Evolutionary conservation across 208 protist genomes (phyloP).

Genomic region (Naegleria gruberi): DNA sequence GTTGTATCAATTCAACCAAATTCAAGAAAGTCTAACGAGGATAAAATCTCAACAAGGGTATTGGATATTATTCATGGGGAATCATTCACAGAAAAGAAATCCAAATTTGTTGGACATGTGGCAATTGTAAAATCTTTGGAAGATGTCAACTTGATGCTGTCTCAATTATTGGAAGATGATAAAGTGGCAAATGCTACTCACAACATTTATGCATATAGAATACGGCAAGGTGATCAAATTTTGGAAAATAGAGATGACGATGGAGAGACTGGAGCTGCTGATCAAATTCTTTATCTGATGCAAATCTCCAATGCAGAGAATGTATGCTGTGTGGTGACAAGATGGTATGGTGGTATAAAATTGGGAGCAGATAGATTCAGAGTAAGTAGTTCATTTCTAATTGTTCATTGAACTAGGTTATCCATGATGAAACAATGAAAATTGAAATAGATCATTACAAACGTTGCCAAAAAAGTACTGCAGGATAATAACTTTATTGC

Average conservation of each 20-base stretch:
- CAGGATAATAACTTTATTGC: not conserved
- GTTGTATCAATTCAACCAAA: not conserved
- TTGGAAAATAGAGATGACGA: slow-evolving; percentile 81
- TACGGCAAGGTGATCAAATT: slow-evolving; percentile 46
- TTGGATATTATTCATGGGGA: not conserved
- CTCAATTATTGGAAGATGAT: slow-evolving; percentile 45
- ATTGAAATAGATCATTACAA: not conserved
- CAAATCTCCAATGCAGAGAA: slow-evolving; percentile 47
- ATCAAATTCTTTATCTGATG: slow-evolving; percentile 69
- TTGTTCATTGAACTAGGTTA: too few relatives aligned
- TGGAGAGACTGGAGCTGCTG: slow-evolving; percentile 71
- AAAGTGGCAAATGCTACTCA: slow-evolving; percentile 67
- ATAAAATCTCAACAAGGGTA: too few relatives aligned
- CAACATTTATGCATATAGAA: slow-evolving; percentile 85
- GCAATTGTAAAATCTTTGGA: not conserved
- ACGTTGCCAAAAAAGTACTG: not conserved
- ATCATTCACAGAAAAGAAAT: not conserved
- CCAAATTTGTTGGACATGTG: not conserved
- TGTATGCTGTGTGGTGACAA: slow-evolving; percentile 69
- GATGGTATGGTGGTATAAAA: slow-evolving; percentile 88
- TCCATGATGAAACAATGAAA: too few relatives aligned
- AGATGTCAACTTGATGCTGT: not conserved
- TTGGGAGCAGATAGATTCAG: slow-evolving; percentile 83
- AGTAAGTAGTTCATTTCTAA: too few relatives aligned
- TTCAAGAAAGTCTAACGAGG: not conserved